Percentiles rank a stretch among this genome's conserved stretches.
Conservation (phyloP, 495 filamentous ascomycete species). For the Aspergillus baeticus region DNA sequence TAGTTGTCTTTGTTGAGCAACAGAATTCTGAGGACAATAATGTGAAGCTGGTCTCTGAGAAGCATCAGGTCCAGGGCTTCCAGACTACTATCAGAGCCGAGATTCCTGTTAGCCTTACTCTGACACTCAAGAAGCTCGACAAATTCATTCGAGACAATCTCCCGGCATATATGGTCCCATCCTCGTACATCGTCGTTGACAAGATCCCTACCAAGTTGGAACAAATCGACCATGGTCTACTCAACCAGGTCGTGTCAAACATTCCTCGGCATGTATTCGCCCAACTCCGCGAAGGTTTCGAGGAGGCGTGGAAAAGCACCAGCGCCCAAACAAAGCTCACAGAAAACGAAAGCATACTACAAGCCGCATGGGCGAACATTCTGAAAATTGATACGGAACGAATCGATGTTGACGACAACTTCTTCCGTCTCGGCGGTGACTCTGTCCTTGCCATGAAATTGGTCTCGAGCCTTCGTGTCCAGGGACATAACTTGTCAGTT, state of each 20-base stretch:
- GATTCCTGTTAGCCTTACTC: conserved; percentile 23
- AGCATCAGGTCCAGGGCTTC: conserved; percentile 18
- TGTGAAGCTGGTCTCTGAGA: conserved; percentile 21
- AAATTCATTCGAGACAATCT: conserved; percentile 36
- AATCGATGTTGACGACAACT: conserved; percentile 46
- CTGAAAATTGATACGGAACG: conserved; percentile 33
- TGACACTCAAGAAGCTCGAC: conserved; percentile 31
- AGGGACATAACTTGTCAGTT: conserved; percentile 36
- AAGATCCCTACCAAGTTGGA: conserved; percentile 23
- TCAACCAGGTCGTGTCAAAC: conserved; percentile 26
- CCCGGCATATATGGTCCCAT: conserved; percentile 42
- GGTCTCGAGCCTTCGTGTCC: conserved; percentile 32
- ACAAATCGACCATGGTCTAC: conserved; percentile 22
- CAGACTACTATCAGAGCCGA: conserved; percentile 17
- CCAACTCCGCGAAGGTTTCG: conserved; percentile 22
- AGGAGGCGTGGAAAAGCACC: conserved; percentile 24
- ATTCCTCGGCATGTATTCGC: conserved; percentile 22
- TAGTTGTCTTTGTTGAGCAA: conserved; percentile 33
- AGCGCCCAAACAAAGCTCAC: conserved; percentile 25
- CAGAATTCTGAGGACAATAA: conserved; percentile 17
- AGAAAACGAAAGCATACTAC: conserved; percentile 38
- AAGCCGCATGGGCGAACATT: conserved; percentile 44
- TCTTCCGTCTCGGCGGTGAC: conserved; percentile 48
- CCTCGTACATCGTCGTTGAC: conserved; percentile 33
- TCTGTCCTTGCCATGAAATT: conserved; percentile 49